phyloP scores from a whole-genome alignment of 1,284 basidiomycete genomes.

The Cutaneotrichosporon arboriforme region DNA sequence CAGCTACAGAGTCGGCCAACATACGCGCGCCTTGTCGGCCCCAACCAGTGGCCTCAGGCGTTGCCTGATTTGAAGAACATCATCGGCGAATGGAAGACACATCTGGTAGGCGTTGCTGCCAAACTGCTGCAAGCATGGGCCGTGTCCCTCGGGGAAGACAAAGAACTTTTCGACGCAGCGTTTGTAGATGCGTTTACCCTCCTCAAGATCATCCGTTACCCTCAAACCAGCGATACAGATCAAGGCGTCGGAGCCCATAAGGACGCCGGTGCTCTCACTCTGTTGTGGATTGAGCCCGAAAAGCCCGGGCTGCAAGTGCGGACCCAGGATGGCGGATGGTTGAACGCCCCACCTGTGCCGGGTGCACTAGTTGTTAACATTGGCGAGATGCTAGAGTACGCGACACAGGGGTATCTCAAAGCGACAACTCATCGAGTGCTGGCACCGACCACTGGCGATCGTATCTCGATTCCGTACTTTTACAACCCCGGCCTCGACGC shows the following conservation, averaged over 20 bases:
- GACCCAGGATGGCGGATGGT: constrained; percentile 56
- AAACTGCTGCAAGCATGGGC: constrained; percentile 15
- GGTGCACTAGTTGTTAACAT: constrained; percentile 67
- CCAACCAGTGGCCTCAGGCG: constrained; percentile 14
- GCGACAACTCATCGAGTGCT: constrained; percentile 24
- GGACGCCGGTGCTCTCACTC: constrained; percentile 16
- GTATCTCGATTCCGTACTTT: constrained; percentile 16
- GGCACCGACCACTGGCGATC: constrained; percentile 7
- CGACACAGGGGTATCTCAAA: constrained; percentile 14
- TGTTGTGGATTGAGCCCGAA: constrained; percentile 11
- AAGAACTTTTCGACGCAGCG: constrained; percentile 10
- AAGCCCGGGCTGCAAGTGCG: constrained; percentile 13
- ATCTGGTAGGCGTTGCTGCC: not conserved
- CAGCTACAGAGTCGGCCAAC: not conserved
- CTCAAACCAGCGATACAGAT: not conserved
- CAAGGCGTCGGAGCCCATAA: constrained; percentile 20
- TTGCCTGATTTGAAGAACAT: constrained; percentile 6
- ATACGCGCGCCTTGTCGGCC: constrained; percentile 10
- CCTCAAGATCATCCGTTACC: constrained; percentile 19
- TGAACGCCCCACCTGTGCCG: constrained; percentile 65
- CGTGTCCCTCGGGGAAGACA: constrained; percentile 8
- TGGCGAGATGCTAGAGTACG: constrained; percentile 53
- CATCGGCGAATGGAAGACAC: constrained; percentile 7
- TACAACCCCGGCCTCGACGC: constrained; percentile 18
- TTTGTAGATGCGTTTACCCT: constrained; percentile 16